These are phyloP conservation scores for Perkinsus chesapeaki DNA, from an alignment of 169 alveolate genomes.

Conservation along the genomic window DNA sequence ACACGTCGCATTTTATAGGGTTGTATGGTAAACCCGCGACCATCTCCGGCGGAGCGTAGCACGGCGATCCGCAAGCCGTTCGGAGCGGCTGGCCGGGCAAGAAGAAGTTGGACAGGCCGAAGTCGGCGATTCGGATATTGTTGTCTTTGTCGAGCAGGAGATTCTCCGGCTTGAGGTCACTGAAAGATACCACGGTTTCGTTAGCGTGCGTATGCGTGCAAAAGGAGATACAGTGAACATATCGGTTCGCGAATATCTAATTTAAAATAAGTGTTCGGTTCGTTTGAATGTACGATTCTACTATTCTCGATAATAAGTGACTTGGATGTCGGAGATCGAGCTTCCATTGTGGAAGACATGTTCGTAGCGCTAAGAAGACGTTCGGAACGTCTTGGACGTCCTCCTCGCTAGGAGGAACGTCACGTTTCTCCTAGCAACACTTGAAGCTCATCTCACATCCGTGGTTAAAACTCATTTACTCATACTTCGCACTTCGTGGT, in stretches of 20 bases:
- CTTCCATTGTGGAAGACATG: too few species aligned
- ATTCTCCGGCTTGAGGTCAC: constrained; percentile 76
- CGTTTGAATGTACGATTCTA: too few species aligned
- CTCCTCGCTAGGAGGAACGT: too few species aligned
- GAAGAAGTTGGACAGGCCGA: constrained; percentile 58
- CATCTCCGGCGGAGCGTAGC: constrained; percentile 80
- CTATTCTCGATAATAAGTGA: too few species aligned
- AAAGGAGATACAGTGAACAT: neutral
- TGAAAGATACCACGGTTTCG: neutral
- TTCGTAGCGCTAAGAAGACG: too few species aligned
- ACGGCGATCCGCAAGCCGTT: constrained; percentile 75
- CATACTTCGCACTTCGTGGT: too few species aligned
- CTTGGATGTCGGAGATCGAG: too few species aligned
- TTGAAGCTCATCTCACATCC: too few species aligned
- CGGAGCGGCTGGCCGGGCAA: constrained; percentile 39
- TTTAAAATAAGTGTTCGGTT: too few species aligned
- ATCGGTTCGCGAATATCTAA: neutral
- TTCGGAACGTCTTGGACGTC: too few species aligned
- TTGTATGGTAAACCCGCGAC: constrained; percentile 44
- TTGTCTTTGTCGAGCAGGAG: constrained; percentile 54
- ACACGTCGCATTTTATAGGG: constrained; percentile 46
- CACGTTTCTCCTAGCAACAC: too few species aligned
- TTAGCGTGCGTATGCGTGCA: neutral
- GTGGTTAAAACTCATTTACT: too few species aligned
- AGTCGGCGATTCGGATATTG: constrained; percentile 64